phyloP scores from a whole-genome alignment of 257 asterid species.

The Ilex aquifolium region DNA sequence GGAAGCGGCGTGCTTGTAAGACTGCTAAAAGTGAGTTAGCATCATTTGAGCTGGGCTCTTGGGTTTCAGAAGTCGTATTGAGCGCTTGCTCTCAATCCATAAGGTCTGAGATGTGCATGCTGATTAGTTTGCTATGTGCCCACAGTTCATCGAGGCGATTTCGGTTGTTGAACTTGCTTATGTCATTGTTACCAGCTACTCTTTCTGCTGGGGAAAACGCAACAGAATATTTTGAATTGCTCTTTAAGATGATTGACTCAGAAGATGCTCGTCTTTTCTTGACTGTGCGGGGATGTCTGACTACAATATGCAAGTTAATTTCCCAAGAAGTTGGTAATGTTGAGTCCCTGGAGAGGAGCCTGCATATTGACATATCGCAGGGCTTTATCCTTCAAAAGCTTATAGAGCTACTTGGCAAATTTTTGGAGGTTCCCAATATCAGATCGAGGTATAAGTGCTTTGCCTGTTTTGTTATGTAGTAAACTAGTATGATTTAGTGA shows the following conservation, averaged over 20 bases:
- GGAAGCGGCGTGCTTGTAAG: slow-evolving; percentile 83
- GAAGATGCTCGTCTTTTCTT: slow-evolving; percentile 94
- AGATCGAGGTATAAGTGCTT: slow-evolving; percentile 66
- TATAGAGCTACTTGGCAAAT: slow-evolving; percentile 94
- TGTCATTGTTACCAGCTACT: slow-evolving; percentile 88
- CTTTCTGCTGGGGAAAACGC: slow-evolving; percentile 97
- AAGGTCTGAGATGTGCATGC: slow-evolving; percentile 97
- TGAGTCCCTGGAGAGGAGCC: slow-evolving; percentile 95
- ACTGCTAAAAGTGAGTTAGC: slow-evolving; percentile 58
- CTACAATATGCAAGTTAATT: slow-evolving; percentile 76
- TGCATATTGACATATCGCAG: slow-evolving; percentile 93
- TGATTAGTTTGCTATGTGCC: slow-evolving; percentile 85
- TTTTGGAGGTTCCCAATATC: slow-evolving; percentile 89
- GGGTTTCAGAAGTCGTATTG: slow-evolving; percentile 97
- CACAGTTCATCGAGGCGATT: slow-evolving; percentile 82
- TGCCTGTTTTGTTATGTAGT: not conserved
- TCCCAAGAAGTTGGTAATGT: slow-evolving; percentile 71
- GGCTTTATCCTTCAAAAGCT: slow-evolving; percentile 98
- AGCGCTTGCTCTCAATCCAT: slow-evolving; percentile 99
- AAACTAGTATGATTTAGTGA: not conserved
- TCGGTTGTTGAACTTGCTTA: slow-evolving; percentile 78
- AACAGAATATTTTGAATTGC: slow-evolving; percentile 91
- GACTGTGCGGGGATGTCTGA: slow-evolving; percentile 83
- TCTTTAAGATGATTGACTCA: slow-evolving; percentile 85
- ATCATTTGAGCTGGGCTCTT: slow-evolving; percentile 92